Evolutionary conservation across 805 yeast species (phyloP).

Genomic region (Nakazawaea pomicola): DNA sequence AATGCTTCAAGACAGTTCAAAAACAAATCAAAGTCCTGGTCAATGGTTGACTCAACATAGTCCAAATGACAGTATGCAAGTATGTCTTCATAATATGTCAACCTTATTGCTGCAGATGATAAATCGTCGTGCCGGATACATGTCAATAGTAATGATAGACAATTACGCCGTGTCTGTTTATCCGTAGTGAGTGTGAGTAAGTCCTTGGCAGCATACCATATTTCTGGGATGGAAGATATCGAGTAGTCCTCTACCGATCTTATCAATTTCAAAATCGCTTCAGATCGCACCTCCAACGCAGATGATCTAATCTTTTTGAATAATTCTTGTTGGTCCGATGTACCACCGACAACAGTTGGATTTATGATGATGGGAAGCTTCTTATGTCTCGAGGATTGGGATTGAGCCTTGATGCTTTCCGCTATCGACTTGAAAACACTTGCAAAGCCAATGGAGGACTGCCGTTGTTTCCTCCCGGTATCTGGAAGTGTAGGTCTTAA

Average conservation of each 20-base stretch:
- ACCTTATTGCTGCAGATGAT: slow-evolving; percentile 40
- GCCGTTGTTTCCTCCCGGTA: neutral
- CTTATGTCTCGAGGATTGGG: slow-evolving; percentile 6
- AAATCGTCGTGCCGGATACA: slow-evolving; percentile 54
- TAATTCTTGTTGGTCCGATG: slow-evolving; percentile 18
- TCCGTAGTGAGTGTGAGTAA: slow-evolving; percentile 33
- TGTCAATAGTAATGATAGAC: slow-evolving; percentile 45
- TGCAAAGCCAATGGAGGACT: slow-evolving; percentile 4
- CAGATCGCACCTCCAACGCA: slow-evolving; percentile 29
- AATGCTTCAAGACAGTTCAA: slow-evolving; percentile 45
- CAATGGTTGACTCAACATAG: slow-evolving; percentile 46
- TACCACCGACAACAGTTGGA: slow-evolving; percentile 26
- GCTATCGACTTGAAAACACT: slow-evolving; percentile 22
- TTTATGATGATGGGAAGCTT: slow-evolving; percentile 18
- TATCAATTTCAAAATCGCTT: slow-evolving; percentile 47
- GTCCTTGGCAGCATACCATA: slow-evolving; percentile 67
- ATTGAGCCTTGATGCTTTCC: slow-evolving; percentile 14
- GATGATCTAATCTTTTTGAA: slow-evolving; percentile 18
- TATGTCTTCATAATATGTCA: slow-evolving; percentile 59
- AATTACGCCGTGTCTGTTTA: slow-evolving; percentile 38
- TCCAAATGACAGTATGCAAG: slow-evolving; percentile 36
- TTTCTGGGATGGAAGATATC: slow-evolving; percentile 58
- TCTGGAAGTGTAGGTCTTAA: slow-evolving; percentile 5
- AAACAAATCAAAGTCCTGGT: slow-evolving; percentile 27
- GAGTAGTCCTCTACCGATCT: slow-evolving; percentile 46